Evolutionary conservation across 495 filamentous ascomycete genomes (phyloP).

Genomic region (Penicillium angulare): DNA sequence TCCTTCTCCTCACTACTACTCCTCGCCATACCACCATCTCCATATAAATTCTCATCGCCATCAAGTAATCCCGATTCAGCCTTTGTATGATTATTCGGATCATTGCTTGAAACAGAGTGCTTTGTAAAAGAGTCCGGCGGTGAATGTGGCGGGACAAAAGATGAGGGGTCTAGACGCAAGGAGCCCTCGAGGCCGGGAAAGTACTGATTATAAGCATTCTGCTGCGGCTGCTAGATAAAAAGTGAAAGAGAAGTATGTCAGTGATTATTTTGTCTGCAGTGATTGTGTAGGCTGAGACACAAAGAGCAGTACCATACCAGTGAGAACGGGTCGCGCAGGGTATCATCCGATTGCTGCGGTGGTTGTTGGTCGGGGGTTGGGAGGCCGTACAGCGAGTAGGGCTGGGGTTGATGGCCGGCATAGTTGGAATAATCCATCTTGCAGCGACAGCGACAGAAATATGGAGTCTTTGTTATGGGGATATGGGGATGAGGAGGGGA

Average conservation of each 20-base stretch:
- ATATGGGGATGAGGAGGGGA: constrained; percentile 1
- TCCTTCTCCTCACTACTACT: constrained; percentile 67
- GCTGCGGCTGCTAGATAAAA: background rate
- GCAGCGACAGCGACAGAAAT: background rate
- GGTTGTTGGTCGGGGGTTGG: constrained; percentile 37
- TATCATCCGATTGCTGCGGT: constrained; percentile 21
- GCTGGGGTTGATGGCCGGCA: constrained; percentile 28
- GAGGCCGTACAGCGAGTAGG: constrained; percentile 38
- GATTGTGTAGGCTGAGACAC: background rate
- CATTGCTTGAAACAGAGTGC: constrained; percentile 35
- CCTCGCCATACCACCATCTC: constrained; percentile 24
- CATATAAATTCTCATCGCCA: constrained; percentile 28
- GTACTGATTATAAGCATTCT: constrained; percentile 29
- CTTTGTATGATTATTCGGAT: constrained; percentile 19
- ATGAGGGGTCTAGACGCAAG: constrained; percentile 32
- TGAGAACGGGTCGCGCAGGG: constrained; percentile 28
- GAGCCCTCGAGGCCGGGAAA: constrained; percentile 41
- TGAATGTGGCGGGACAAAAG: constrained; percentile 41
- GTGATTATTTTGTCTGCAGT: background rate
- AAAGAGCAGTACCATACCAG: constrained; percentile 21
- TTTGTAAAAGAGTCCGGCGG: constrained; percentile 46
- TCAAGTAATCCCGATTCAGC: constrained; percentile 30
- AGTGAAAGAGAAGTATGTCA: background rate
- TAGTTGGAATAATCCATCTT: constrained; percentile 46
- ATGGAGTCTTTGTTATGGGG: background rate